phyloP scores from a whole-genome alignment of 345 rosid genomes.

The Balakata baccata region DNA sequence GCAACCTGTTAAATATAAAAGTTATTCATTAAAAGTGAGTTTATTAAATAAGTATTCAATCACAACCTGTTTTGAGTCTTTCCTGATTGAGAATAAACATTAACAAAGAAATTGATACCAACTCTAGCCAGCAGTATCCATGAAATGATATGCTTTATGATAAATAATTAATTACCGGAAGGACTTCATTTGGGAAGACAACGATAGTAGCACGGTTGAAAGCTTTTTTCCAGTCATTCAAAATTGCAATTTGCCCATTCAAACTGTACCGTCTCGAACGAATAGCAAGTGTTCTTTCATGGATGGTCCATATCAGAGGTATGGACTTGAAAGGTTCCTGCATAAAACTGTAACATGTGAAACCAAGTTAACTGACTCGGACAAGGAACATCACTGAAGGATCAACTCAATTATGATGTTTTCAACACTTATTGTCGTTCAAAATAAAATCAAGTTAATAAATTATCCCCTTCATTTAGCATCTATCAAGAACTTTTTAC shows the following conservation, averaged over 20 bases:
- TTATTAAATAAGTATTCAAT: neutral
- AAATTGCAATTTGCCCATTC: conserved; percentile 59
- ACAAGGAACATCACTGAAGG: neutral
- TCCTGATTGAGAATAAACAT: neutral
- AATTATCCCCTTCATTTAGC: neutral
- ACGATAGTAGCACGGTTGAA: conserved; percentile 74
- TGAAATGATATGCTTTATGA: neutral
- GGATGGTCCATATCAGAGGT: conserved; percentile 82
- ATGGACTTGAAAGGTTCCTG: conserved; percentile 93
- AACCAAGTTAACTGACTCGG: conserved; percentile 28
- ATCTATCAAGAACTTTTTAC: neutral
- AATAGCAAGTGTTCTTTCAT: conserved; percentile 64
- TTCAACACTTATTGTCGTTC: neutral
- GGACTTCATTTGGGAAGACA: conserved; percentile 71
- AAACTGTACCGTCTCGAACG: conserved; percentile 60
- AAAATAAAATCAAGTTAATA: neutral
- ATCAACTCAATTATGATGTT: neutral
- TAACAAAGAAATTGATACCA: neutral
- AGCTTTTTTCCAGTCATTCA: conserved; percentile 75
- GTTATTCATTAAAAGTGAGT: too few species aligned
- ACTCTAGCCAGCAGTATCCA: neutral
- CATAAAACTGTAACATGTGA: conserved; percentile 67
- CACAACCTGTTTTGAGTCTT: neutral
- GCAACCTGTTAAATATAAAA: conserved; percentile 23
- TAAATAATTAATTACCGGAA: conserved; percentile 60